Percentiles rank a stretch among this genome's conserved stretches.
These are phyloP conservation scores for Pichia occidentalis DNA, from an alignment of 805 yeast species.

Conservation along the genomic window DNA sequence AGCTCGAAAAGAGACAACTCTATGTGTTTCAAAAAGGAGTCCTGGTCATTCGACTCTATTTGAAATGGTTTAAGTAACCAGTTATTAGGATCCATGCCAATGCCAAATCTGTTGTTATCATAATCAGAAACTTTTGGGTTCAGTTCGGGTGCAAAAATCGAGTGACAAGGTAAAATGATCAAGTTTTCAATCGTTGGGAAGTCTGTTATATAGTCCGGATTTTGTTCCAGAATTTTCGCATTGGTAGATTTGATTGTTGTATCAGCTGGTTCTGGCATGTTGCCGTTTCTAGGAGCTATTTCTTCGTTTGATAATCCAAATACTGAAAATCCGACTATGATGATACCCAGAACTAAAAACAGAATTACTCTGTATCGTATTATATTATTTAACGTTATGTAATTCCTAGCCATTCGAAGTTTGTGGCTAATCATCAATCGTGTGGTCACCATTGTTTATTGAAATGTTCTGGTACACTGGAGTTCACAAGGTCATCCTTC, in stretches of 20 bases:
- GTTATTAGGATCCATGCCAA: conserved; percentile 44
- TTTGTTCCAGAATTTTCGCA: neutral
- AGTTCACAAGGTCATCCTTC: too few relatives aligned
- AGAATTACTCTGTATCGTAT: conserved; percentile 3
- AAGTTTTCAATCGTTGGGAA: conserved; percentile 18
- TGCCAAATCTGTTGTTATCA: conserved; percentile 16
- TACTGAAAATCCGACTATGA: conserved; percentile 5
- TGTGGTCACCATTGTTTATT: too few relatives aligned
- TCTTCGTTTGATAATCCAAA: conserved; percentile 7
- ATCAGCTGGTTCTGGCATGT: neutral
- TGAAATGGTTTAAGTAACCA: conserved; percentile 71
- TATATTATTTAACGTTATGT: too few relatives aligned
- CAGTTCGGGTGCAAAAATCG: conserved; percentile 21
- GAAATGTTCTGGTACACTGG: too few relatives aligned
- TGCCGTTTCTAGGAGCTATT: neutral
- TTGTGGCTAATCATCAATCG: too few relatives aligned
- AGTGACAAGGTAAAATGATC: conserved; percentile 45
- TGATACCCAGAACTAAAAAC: conserved; percentile 1
- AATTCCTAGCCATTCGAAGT: too few relatives aligned
- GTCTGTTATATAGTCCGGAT: neutral
- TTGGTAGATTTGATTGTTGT: neutral
- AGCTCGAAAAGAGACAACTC: conserved; percentile 35
- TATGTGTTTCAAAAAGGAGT: conserved; percentile 59
- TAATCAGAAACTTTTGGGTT: neutral
- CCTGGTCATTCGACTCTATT: conserved; percentile 60